These are phyloP conservation scores for Tremellales sp. DNA, from an alignment of 1,284 basidiomycete species.

Conservation along the genomic window DNA sequence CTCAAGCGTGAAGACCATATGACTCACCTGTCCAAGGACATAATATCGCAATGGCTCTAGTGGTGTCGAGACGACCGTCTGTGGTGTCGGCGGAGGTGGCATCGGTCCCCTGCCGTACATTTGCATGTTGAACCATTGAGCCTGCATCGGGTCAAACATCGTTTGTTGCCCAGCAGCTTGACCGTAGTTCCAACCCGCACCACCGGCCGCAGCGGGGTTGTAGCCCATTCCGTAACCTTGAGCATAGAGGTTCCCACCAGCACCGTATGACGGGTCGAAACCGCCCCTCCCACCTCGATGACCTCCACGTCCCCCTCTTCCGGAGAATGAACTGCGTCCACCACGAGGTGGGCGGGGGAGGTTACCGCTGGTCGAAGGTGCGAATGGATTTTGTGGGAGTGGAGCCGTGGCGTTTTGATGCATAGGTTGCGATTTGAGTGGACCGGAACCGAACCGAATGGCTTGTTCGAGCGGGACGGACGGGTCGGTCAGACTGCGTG, in stretches of 20 bases:
- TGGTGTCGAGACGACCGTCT: constrained; percentile 49
- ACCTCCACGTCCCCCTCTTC: constrained; percentile 25
- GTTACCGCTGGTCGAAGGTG: constrained; percentile 7
- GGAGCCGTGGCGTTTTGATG: constrained; percentile 21
- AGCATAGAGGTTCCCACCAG: constrained; percentile 16
- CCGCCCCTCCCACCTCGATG: constrained; percentile 15
- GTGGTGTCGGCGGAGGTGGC: constrained; percentile 57
- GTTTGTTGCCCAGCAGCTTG: constrained; percentile 3
- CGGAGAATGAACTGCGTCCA: constrained; percentile 28
- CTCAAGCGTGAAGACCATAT: no score
- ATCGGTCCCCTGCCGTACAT: constrained; percentile 14
- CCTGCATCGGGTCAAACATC: constrained; percentile 26
- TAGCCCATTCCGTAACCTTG: constrained; percentile 28
- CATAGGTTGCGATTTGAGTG: constrained; percentile 9
- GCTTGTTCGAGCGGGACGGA: not conserved
- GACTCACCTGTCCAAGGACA: constrained; percentile 59
- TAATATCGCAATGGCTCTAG: constrained; percentile 63
- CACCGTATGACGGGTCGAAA: constrained; percentile 6
- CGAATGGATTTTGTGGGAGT: constrained; percentile 24
- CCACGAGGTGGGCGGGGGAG: constrained; percentile 26
- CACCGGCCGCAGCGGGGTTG: constrained; percentile 4
- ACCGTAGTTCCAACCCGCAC: not conserved
- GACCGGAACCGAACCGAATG: constrained; percentile 9
- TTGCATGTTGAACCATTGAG: constrained; percentile 11
- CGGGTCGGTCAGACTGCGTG: not conserved